Base-by-base conservation (phyloP, 805 yeast genomes). In the Ogataea kodamae region DNA sequence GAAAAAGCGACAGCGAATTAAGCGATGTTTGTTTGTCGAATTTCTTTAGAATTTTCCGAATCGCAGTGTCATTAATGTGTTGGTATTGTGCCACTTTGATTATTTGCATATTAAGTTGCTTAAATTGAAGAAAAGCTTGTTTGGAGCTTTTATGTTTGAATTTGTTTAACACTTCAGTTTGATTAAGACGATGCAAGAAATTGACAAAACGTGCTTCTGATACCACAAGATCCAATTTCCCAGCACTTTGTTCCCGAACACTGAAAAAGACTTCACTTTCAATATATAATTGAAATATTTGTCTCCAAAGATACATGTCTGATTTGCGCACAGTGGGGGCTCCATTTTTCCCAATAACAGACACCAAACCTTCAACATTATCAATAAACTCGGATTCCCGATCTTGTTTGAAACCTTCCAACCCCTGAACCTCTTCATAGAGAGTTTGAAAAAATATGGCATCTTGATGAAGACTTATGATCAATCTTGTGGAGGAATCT, bases 11-110 rank as follows among this genome's bases (percentile, higher is more conserved):
- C 23, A 70, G 64, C 0, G 78, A 63, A 18, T 68, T 65, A 18
- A 81, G 57, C 5, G 74, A 59, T 1, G 90, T 82, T 47, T 75
- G 80, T 52, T 82, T 82, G 46, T 83, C 88, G 47, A 83, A 82
- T 51, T 82, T 82, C 52, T 82, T 81, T 50, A 81, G 62, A 40
- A 82, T 82, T 54, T 82, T 82, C 11, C 70, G 59, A 23, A 80
- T 68, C 0, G 90, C 90, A 25, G 74, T 66, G 20, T 71, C 62
- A 55, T 82, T 82, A 39, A 81, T 65, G 6, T 71, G 62, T 48
- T 78, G 82, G 50, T 76, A 82, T 42, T 74, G 72, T 18, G 77
- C 63, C 8, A 75, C 68, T 48, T 74, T 73, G 25, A 82, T 50
- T 13, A 82, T 55, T 36, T 72, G 72, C 19, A 64, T 57, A 51